Evolutionary conservation across 257 asterid genomes (phyloP).

Genomic region (Eustoma russellianum): DNA sequence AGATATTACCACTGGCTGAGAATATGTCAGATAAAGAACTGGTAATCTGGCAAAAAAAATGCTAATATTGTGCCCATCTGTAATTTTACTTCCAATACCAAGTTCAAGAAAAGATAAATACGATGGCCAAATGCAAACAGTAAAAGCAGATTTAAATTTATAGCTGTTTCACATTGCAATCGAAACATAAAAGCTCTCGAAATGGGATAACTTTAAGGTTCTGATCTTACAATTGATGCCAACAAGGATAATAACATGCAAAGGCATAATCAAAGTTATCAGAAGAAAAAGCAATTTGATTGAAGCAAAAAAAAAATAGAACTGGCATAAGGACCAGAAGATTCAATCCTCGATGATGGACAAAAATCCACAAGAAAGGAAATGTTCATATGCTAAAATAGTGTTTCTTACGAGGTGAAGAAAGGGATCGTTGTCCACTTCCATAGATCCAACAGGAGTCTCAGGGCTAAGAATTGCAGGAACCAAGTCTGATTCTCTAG

Average conservation of each 20-base stretch:
- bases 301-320: neutral
- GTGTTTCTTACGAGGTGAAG: conserved; percentile 39
- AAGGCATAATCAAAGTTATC: too few relatives aligned
- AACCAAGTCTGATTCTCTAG: conserved; percentile 42
- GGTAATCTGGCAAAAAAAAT: neutral
- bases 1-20: conserved; percentile 8
- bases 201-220: too few relatives aligned
- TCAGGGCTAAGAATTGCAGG: conserved; percentile 39
- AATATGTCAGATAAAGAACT: neutral
- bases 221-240: too few relatives aligned
- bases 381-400: neutral
- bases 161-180: too few relatives aligned
- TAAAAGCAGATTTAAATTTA: neutral
- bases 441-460: conserved; percentile 50
- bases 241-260: too few relatives aligned
- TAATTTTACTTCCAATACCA: neutral
- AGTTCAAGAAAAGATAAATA: too few relatives aligned
- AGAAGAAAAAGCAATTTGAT: neutral
- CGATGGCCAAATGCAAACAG: neutral
- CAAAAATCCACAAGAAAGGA: neutral
- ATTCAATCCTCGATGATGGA: neutral
- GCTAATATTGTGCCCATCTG: neutral
- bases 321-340: neutral
- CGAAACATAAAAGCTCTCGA: too few relatives aligned
- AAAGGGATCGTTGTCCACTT: conserved; percentile 50